Evolutionary conservation across 768 basidiomycete genomes (phyloP).

Genomic region (Termitomyces sp.): DNA sequence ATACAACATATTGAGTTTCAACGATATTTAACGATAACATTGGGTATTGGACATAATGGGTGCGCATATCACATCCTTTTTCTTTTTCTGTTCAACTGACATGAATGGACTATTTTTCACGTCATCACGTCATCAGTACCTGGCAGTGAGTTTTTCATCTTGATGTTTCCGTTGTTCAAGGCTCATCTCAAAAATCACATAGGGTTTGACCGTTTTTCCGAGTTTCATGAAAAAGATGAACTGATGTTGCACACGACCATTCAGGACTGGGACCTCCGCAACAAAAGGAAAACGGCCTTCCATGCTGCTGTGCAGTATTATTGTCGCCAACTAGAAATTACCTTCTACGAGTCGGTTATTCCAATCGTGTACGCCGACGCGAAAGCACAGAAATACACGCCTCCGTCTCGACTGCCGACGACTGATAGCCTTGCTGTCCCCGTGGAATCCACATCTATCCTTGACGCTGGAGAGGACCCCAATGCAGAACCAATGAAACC

Average conservation of each 20-base stretch:
- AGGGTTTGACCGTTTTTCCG: slow-evolving; percentile 7
- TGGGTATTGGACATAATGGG: slow-evolving; percentile 60
- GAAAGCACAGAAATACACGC: slow-evolving; percentile 21
- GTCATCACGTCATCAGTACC: slow-evolving; percentile 9
- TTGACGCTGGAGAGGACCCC: slow-evolving; percentile 23
- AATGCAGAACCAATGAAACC: slow-evolving; percentile 31
- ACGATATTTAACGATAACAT: slow-evolving; percentile 63
- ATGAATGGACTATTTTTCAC: neutral
- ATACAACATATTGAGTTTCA: slow-evolving; percentile 66
- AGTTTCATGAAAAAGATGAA: neutral
- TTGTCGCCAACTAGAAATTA: slow-evolving; percentile 66
- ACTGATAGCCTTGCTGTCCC: slow-evolving; percentile 14
- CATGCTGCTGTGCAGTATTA: slow-evolving; percentile 75
- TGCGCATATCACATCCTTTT: slow-evolving; percentile 15
- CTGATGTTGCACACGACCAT: neutral
- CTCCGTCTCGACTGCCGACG: slow-evolving; percentile 8
- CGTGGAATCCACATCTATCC: slow-evolving; percentile 14
- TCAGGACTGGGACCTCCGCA: slow-evolving; percentile 57
- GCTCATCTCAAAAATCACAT: neutral
- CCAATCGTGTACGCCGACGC: slow-evolving; percentile 52
- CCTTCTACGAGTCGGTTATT: slow-evolving; percentile 54
- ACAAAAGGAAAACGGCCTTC: slow-evolving; percentile 69
- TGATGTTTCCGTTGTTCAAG: neutral
- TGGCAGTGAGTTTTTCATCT: slow-evolving; percentile 21
- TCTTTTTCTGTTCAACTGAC: neutral